Conservation (phyloP, 1,139 yeast species). For the Candida frijolesensis region DNA sequence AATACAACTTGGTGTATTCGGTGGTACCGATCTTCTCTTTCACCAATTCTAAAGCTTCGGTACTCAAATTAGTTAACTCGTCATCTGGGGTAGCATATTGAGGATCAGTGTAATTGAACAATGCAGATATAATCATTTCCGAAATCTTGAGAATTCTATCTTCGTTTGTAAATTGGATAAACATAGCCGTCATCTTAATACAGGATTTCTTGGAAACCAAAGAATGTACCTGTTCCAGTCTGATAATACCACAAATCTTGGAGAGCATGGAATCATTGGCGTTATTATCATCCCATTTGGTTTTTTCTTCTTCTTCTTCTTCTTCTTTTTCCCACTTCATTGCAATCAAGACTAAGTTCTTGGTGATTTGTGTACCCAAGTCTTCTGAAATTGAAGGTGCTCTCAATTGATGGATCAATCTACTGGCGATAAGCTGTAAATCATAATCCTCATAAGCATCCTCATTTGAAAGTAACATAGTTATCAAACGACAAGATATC, state of each 20-base stretch:
- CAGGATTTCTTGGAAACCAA: constrained; percentile 64
- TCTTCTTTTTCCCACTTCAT: constrained; percentile 60
- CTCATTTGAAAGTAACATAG: constrained; percentile 48
- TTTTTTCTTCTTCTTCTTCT: constrained; percentile 34
- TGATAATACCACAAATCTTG: constrained; percentile 62
- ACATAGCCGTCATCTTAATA: constrained; percentile 61
- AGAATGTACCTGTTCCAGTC: constrained; percentile 60
- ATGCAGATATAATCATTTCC: constrained; percentile 57
- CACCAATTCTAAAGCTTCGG: constrained; percentile 70
- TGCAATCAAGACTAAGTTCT: constrained; percentile 64
- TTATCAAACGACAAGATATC: constrained; percentile 63
- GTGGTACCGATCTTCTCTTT: constrained; percentile 75
- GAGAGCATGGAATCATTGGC: constrained; percentile 67
- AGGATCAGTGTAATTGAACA: constrained; percentile 55
- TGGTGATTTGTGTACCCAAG: constrained; percentile 65
- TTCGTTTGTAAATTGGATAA: constrained; percentile 50
- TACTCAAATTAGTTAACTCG: constrained; percentile 60
- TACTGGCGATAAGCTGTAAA: constrained; percentile 66
- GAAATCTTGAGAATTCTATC: constrained; percentile 41
- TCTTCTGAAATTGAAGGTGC: constrained; percentile 74
- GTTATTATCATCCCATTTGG: constrained; percentile 35
- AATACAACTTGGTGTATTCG: constrained; percentile 63
- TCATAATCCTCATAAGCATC: constrained; percentile 40
- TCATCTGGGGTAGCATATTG: constrained; percentile 41
- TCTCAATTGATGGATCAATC: constrained; percentile 73